phyloP scores from a whole-genome alignment of 208 protist genomes.

The Leishmania lainsoni region DNA sequence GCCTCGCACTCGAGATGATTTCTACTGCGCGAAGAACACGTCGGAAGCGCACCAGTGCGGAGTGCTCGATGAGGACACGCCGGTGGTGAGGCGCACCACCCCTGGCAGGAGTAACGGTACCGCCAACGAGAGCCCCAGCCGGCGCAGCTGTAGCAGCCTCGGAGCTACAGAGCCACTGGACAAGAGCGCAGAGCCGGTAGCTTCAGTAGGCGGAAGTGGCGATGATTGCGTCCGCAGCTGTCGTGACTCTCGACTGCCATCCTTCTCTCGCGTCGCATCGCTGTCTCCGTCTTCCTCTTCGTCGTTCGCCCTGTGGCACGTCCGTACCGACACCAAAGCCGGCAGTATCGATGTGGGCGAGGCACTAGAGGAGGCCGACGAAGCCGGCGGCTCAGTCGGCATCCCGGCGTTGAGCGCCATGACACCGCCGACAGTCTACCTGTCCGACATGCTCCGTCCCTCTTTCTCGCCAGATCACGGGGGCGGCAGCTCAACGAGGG shows the following conservation, averaged over 20 bases:
- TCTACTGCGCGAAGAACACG: neutral
- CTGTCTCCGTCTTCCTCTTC: neutral
- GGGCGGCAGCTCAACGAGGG: neutral
- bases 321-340: neutral
- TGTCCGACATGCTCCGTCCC: conserved; percentile 25
- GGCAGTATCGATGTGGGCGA: neutral
- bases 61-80: conserved; percentile 5
- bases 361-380: neutral
- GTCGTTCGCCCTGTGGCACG: neutral
- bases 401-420: neutral
- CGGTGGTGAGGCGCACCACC: conserved; percentile 21
- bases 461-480: conserved; percentile 13
- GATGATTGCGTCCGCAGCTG: neutral
- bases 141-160: neutral
- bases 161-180: neutral
- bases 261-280: neutral
- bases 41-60: neutral
- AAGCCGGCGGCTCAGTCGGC: neutral
- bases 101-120: conserved; percentile 7
- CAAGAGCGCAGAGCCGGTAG: neutral
- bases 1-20: neutral
- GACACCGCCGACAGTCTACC: conserved; percentile 11
- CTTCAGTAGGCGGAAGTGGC: neutral
- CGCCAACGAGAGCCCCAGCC: neutral
- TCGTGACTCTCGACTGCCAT: neutral